Conservation (phyloP, 441 rosid species). For the Populus hybrid region DNA sequence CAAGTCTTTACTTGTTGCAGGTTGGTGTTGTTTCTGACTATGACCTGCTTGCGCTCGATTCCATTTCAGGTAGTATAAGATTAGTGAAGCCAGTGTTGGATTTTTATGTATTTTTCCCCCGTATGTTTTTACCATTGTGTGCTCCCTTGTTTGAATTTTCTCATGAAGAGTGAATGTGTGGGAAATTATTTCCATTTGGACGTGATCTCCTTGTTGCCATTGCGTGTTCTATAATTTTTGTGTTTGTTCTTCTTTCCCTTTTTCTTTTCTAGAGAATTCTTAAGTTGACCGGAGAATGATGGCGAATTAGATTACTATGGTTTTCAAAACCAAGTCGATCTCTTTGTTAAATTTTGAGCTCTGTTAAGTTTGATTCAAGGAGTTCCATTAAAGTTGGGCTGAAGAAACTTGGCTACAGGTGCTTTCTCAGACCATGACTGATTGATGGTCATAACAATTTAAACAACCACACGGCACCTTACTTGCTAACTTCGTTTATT, state of each 20-base stretch:
- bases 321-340: not conserved
- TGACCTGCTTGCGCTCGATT: slow-evolving; percentile 81
- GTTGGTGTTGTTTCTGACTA: slow-evolving; percentile 97
- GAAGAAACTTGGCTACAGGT: not conserved
- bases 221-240: too few relatives aligned
- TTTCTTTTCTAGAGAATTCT: not conserved
- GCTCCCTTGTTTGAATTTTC: too few relatives aligned
- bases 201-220: not conserved
- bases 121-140: too few relatives aligned
- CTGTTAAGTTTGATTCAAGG: not conserved
- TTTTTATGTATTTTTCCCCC: too few relatives aligned
- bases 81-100: too few relatives aligned
- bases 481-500: not conserved
- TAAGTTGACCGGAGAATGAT: not conserved
- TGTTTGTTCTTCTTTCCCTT: not conserved
- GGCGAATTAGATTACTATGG: not conserved
- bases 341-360: not conserved
- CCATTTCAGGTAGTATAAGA: slow-evolving; percentile 67
- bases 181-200: not conserved
- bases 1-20: slow-evolving; percentile 35
- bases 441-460: not conserved
- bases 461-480: not conserved
- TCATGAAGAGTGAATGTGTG: too few relatives aligned
- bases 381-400: not conserved
- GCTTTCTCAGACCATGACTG: not conserved